Evolutionary conservation across 2,329 filamentous ascomycete genomes (phyloP).

Genomic region (Talaromyces verruculosus): DNA sequence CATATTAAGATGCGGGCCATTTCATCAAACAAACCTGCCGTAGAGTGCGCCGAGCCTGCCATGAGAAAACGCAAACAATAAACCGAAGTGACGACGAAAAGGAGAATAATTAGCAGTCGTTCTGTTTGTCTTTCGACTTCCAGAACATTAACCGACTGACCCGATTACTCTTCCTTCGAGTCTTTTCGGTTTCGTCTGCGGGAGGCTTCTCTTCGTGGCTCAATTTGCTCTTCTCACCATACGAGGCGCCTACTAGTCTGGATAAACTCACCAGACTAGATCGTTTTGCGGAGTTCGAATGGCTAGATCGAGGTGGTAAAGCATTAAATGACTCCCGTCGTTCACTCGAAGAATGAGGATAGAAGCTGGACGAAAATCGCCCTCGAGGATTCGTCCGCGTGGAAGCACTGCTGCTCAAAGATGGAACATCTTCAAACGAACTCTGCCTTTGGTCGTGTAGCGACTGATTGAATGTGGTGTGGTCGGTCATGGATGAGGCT

Average conservation of each 20-base stretch:
- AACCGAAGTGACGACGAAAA: not conserved
- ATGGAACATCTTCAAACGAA: constrained; percentile 52
- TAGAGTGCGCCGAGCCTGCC: constrained; percentile 10
- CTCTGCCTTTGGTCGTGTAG: constrained; percentile 41
- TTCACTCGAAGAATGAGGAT: constrained; percentile 44
- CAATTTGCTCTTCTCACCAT: constrained; percentile 48
- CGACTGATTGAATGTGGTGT: constrained; percentile 37
- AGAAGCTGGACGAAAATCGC: constrained; percentile 46
- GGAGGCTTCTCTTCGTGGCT: constrained; percentile 48
- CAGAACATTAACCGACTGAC: constrained; percentile 53
- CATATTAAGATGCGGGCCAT: constrained; percentile 6
- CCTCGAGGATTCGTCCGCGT: constrained; percentile 47
- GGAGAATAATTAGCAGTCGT: constrained; percentile 14
- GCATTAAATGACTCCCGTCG: constrained; percentile 46
- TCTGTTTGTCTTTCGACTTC: constrained; percentile 50
- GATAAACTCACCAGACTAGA: constrained; percentile 52
- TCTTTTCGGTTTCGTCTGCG: constrained; percentile 38
- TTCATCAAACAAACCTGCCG: constrained; percentile 9
- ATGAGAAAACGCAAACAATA: constrained; percentile 12
- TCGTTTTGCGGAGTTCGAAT: constrained; percentile 44
- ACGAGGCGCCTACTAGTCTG: constrained; percentile 46
- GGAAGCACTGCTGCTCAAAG: constrained; percentile 51
- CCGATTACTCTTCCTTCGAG: constrained; percentile 46
- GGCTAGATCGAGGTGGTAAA: constrained; percentile 40
- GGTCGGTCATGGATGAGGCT: constrained; percentile 45